These are phyloP conservation scores for Ceratobasidium sp. DNA, from an alignment of 1,284 basidiomycete genomes.

Conservation along the genomic window DNA sequence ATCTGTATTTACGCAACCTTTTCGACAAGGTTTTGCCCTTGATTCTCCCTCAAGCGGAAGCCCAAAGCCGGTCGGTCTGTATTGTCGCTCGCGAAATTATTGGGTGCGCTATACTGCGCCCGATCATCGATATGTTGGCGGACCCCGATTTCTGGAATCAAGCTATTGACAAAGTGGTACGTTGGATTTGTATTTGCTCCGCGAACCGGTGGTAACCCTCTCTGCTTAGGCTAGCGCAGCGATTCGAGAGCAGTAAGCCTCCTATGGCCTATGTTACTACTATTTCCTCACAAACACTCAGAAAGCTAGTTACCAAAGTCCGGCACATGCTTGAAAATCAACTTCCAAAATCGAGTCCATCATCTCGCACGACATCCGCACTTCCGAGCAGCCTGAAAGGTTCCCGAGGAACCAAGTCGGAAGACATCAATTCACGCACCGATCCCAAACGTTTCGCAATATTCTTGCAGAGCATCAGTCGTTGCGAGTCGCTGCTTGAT, in stretches of 20 bases:
- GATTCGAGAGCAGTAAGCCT: conserved; percentile 88
- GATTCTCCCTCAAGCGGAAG: conserved; percentile 82
- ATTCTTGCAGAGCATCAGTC: conserved; percentile 86
- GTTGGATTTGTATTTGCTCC: conserved; percentile 53
- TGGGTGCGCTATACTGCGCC: conserved; percentile 84
- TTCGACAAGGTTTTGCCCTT: conserved; percentile 77
- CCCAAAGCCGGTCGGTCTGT: conserved; percentile 74
- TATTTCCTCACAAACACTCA: conserved; percentile 53
- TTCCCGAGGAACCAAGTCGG: conserved; percentile 57
- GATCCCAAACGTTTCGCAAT: conserved; percentile 87
- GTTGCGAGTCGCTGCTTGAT: conserved; percentile 85
- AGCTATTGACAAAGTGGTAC: conserved; percentile 88
- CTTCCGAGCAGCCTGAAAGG: conserved; percentile 58
- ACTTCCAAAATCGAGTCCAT: conserved; percentile 51
- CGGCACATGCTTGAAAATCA: conserved; percentile 85
- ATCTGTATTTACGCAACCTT: conserved; percentile 81
- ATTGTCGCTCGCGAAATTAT: conserved; percentile 86
- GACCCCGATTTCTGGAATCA: conserved; percentile 98
- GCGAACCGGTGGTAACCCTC: background rate
- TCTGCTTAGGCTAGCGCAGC: conserved; percentile 80
- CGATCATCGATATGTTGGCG: conserved; percentile 90
- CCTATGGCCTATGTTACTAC: background rate
- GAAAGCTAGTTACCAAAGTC: conserved; percentile 85
- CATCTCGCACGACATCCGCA: conserved; percentile 55
- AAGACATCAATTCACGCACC: conserved; percentile 80